A percentile compares a stretch with the other conserved stretches of the same genome.
These are phyloP conservation scores for Diplocarpon mali DNA, from an alignment of 2,329 filamentous ascomycete genomes.

Conservation along the genomic window DNA sequence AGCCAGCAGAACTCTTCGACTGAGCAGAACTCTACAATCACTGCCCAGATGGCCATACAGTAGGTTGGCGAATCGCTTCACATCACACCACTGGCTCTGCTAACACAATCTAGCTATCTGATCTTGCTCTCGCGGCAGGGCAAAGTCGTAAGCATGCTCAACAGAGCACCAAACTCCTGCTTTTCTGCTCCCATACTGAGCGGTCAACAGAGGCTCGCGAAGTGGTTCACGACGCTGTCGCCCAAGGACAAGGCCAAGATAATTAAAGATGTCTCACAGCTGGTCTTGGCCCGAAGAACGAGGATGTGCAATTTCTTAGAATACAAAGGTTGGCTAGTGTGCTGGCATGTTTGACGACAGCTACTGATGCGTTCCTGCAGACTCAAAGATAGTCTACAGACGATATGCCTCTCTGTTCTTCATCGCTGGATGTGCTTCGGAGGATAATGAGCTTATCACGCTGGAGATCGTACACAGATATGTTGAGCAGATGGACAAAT, in stretches of 20 bases:
- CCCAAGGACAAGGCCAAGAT: constrained; percentile 99
- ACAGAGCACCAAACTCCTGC: constrained; percentile 6
- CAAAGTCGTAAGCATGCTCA: constrained; percentile 72
- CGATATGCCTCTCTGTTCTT: constrained; percentile 98
- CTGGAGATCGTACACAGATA: constrained; percentile 99
- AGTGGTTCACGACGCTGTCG: constrained; percentile 98
- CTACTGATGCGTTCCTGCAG: constrained; percentile 36
- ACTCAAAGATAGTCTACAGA: constrained; percentile 97
- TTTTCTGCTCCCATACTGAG: constrained; percentile 11
- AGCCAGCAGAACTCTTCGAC: no score
- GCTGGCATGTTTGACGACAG: background rate
- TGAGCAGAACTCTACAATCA: constrained; percentile 1
- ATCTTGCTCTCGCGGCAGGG: constrained; percentile 96
- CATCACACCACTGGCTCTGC: background rate
- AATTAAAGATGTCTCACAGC: constrained; percentile 97
- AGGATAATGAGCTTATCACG: constrained; percentile 95
- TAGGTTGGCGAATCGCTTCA: constrained; percentile 24
- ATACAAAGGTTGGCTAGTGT: constrained; percentile 67
- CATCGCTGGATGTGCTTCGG: constrained; percentile 93
- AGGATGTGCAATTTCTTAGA: constrained; percentile 99
- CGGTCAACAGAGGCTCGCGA: constrained; percentile 71
- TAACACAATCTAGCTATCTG: constrained; percentile 58
- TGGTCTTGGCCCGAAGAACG: constrained; percentile 87
- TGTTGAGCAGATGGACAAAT: constrained; percentile 99
- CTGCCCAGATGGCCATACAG: constrained; percentile 39